Conservation (phyloP, 1,284 basidiomycete species). For the Amylostereum chailletii region DNA sequence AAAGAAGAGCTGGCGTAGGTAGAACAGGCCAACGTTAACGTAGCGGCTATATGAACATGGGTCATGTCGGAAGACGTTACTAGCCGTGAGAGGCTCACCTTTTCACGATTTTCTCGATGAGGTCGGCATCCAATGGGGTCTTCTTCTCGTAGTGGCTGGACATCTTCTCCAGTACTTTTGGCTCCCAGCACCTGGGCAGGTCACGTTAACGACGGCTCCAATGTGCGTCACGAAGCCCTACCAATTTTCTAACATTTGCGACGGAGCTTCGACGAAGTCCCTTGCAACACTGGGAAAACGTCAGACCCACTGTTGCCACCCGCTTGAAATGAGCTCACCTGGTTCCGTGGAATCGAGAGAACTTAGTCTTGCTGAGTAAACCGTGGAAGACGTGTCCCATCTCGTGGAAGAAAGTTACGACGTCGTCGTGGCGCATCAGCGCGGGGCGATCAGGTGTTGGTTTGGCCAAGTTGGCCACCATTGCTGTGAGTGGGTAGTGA, state of each 20-base stretch:
- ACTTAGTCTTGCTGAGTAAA: conserved; percentile 64
- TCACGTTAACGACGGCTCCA: not conserved
- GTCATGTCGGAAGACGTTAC: not conserved
- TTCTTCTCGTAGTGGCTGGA: conserved; percentile 73
- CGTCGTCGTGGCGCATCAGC: conserved; percentile 75
- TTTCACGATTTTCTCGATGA: conserved; percentile 73
- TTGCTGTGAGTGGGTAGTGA: conserved; percentile 66
- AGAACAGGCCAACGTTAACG: conserved; percentile 72
- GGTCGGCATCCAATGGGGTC: conserved; percentile 61
- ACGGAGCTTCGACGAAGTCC: conserved; percentile 84
- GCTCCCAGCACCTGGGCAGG: conserved; percentile 63
- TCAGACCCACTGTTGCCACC: not conserved
- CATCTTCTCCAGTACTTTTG: conserved; percentile 64
- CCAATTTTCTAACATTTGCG: conserved; percentile 91
- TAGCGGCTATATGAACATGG: conserved; percentile 44
- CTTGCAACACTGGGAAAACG: conserved; percentile 45
- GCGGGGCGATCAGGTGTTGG: conserved; percentile 73
- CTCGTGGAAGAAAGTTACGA: conserved; percentile 76
- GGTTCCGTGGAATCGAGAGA: conserved; percentile 74
- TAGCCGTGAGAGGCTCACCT: conserved; percentile 33
- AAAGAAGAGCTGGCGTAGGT: conserved; percentile 77
- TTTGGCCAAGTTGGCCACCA: conserved; percentile 87
- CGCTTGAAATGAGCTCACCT: conserved; percentile 24
- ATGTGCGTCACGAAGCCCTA: conserved; percentile 16
- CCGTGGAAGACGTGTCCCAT: conserved; percentile 88